Conservation (phyloP, 257 asterid genomes). For the Dorcoceras hygrometricum region DNA sequence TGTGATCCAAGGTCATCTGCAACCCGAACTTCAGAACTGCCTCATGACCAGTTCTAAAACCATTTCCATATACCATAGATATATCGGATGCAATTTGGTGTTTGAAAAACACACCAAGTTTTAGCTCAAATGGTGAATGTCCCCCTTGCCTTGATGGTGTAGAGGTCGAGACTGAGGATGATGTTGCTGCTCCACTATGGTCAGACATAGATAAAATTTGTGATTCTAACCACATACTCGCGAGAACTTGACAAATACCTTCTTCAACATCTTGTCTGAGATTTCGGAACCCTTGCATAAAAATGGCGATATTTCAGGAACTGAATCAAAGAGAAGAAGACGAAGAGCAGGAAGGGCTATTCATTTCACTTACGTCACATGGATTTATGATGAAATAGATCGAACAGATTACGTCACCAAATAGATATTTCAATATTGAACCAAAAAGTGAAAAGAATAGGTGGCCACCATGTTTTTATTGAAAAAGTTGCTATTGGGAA, state of each 20-base stretch:
- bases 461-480: background rate
- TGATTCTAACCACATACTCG: slow-evolving; percentile 90
- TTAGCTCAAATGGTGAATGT: slow-evolving; percentile 69
- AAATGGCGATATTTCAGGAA: slow-evolving; percentile 18
- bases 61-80: slow-evolving; percentile 82
- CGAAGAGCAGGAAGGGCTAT: background rate
- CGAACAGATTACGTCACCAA: background rate
- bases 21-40: slow-evolving; percentile 75
- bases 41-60: slow-evolving; percentile 73
- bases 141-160: slow-evolving; percentile 35
- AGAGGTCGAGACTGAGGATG: slow-evolving; percentile 36
- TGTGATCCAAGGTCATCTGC: slow-evolving; percentile 67
- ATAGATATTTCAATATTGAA: background rate
- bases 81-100: slow-evolving; percentile 88
- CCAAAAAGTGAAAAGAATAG: background rate
- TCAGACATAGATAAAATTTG: slow-evolving; percentile 50
- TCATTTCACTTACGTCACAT: background rate
- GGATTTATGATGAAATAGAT: background rate
- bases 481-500: no score
- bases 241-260: slow-evolving; percentile 95
- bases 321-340: background rate
- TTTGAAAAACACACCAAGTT: slow-evolving; percentile 76
- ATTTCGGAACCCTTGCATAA: slow-evolving; percentile 56
- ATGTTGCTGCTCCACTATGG: slow-evolving; percentile 40
- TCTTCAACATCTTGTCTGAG: slow-evolving; percentile 90